Evolutionary conservation across 2,329 filamentous ascomycete genomes (phyloP).

Genomic region (Rhynchosporium agropyri): DNA sequence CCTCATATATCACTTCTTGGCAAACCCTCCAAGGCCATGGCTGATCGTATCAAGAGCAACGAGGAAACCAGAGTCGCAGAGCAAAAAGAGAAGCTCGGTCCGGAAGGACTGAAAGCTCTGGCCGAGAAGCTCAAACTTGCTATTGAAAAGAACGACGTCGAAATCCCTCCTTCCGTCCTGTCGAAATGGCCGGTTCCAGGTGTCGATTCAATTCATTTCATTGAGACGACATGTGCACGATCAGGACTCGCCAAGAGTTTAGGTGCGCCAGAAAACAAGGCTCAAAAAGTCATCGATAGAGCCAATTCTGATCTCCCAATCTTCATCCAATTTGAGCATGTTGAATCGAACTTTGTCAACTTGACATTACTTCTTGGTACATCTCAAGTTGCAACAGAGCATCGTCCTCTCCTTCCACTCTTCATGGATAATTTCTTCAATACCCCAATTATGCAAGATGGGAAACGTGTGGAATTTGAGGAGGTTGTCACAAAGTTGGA

Average conservation of each 20-base stretch:
- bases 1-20: slow-evolving; percentile 87
- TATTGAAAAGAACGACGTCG: slow-evolving; percentile 83
- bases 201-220: slow-evolving; percentile 93
- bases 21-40: slow-evolving; percentile 78
- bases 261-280: slow-evolving; percentile 66
- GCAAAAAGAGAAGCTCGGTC: slow-evolving; percentile 76
- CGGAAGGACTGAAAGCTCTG: slow-evolving; percentile 77
- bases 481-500: slow-evolving; percentile 90
- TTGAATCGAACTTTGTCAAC: slow-evolving; percentile 89
- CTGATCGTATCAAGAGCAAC: slow-evolving; percentile 77
- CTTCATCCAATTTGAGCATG: slow-evolving; percentile 96
- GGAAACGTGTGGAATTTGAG: slow-evolving; percentile 81
- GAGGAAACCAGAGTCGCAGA: slow-evolving; percentile 78
- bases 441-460: slow-evolving; percentile 78
- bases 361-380: slow-evolving; percentile 82
- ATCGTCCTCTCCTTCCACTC: slow-evolving; percentile 81
- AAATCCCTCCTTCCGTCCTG: slow-evolving; percentile 81
- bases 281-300: slow-evolving; percentile 76
- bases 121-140: slow-evolving; percentile 77
- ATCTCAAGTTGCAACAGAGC: slow-evolving; percentile 72
- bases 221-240: slow-evolving; percentile 81
- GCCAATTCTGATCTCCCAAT: slow-evolving; percentile 67
- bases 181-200: slow-evolving; percentile 80
- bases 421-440: slow-evolving; percentile 96
- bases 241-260: slow-evolving; percentile 75